These are phyloP conservation scores for Penicillium coffeae DNA, from an alignment of 495 filamentous ascomycete genomes.

Conservation along the genomic window DNA sequence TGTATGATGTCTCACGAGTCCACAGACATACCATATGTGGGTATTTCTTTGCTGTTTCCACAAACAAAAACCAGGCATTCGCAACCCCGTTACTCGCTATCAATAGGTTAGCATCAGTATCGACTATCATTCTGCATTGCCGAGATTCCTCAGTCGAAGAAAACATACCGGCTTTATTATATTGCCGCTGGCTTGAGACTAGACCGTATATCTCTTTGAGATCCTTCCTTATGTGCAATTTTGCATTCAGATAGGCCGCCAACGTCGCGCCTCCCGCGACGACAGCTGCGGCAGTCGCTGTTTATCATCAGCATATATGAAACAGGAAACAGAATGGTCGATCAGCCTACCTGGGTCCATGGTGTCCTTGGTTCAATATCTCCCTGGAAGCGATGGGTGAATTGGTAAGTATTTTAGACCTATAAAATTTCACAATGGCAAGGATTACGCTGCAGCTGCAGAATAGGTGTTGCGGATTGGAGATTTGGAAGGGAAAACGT, in stretches of 20 bases:
- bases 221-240: constrained; percentile 63
- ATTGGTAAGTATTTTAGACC: neutral
- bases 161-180: constrained; percentile 28
- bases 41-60: constrained; percentile 46
- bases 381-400: neutral
- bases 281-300: constrained; percentile 23
- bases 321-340: neutral
- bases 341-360: neutral
- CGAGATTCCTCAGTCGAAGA: too few relatives aligned
- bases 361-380: neutral
- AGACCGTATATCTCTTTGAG: constrained; percentile 30
- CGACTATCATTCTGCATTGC: too few relatives aligned
- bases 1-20: constrained; percentile 61
- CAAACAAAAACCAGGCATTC: constrained; percentile 65
- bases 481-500: neutral
- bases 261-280: constrained; percentile 43
- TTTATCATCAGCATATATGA: too few relatives aligned
- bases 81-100: constrained; percentile 42
- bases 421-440: neutral
- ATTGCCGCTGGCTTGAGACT: constrained; percentile 33
- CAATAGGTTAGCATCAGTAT: too few relatives aligned
- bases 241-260: constrained; percentile 66
- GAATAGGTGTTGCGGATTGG: too few relatives aligned
- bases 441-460: too few relatives aligned
- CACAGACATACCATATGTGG: constrained; percentile 58